A percentile compares a stretch with the other conserved stretches of the same genome.
These are phyloP conservation scores for Neurospora sp. DNA, from an alignment of 495 filamentous ascomycete genomes.

Conservation along the genomic window DNA sequence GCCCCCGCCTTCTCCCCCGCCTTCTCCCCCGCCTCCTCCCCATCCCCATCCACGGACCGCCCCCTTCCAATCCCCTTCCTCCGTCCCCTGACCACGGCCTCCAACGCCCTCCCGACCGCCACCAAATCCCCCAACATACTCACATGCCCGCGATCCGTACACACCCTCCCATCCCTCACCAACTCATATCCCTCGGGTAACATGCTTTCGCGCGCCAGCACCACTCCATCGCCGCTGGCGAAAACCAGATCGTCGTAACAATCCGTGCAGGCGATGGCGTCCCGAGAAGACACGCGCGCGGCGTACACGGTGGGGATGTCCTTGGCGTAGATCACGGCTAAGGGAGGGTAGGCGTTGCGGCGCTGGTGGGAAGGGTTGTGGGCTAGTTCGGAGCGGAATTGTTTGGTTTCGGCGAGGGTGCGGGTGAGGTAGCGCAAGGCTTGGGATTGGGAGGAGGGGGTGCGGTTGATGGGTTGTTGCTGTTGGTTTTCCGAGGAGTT, in stretches of 20 bases:
- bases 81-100: constrained; percentile 54
- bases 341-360: constrained; percentile 66
- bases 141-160: constrained; percentile 77
- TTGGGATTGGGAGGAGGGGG: constrained; percentile 9
- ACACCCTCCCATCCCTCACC: constrained; percentile 60
- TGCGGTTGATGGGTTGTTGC: constrained; percentile 8
- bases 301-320: constrained; percentile 75
- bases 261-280: constrained; percentile 60
- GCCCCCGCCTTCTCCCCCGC: background rate
- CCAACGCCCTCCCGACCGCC: constrained; percentile 64
- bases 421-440: constrained; percentile 65
- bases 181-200: constrained; percentile 68
- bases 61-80: constrained; percentile 61
- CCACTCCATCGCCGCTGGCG: constrained; percentile 81
- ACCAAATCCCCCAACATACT: constrained; percentile 76
- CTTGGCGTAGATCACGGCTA: constrained; percentile 82
- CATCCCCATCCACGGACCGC: background rate
- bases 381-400: constrained; percentile 63
- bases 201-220: constrained; percentile 49
- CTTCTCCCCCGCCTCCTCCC: background rate
- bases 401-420: constrained; percentile 57
- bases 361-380: constrained; percentile 49
- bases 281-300: constrained; percentile 53
- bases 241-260: constrained; percentile 85
- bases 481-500: constrained; percentile 8